Evolutionary conservation across 768 basidiomycete genomes (phyloP).

Genomic region (Artomyces pyxidatus): DNA sequence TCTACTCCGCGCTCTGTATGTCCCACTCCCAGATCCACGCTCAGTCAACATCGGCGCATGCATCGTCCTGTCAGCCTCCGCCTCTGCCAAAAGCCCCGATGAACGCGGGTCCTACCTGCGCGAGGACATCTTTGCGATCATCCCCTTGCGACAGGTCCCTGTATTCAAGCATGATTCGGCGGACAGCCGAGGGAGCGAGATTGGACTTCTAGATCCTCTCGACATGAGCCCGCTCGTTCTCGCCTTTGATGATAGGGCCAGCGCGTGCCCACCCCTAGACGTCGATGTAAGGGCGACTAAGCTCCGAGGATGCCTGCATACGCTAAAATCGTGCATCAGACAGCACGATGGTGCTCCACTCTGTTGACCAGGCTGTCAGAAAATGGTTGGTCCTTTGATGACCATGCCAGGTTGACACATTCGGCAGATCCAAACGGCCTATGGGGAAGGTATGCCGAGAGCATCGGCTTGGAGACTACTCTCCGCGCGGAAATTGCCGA

Average conservation of each 20-base stretch:
- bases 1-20: slow-evolving; percentile 39
- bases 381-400: background rate
- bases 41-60: slow-evolving; percentile 34
- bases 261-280: too few species aligned
- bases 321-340: background rate
- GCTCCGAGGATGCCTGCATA: too few species aligned
- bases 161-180: slow-evolving; percentile 33
- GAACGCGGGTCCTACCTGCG: slow-evolving; percentile 19
- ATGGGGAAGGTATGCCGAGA: slow-evolving; percentile 36
- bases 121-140: slow-evolving; percentile 37
- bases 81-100: slow-evolving; percentile 2
- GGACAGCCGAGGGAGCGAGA: slow-evolving; percentile 27
- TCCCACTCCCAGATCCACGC: slow-evolving; percentile 28
- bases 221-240: slow-evolving; percentile 44
- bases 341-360: background rate
- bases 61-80: slow-evolving; percentile 30
- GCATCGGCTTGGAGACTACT: slow-evolving; percentile 26
- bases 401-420: too few species aligned
- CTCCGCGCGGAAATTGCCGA: slow-evolving; percentile 34
- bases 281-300: too few species aligned
- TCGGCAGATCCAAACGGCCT: slow-evolving; percentile 28
- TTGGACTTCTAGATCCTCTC: slow-evolving; percentile 45
- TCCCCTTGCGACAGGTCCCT: slow-evolving; percentile 39
- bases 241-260: too few species aligned
- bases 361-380: slow-evolving; percentile 1